These are phyloP conservation scores for Alternaria longipes DNA, from an alignment of 2,329 filamentous ascomycete species.

Conservation along the genomic window DNA sequence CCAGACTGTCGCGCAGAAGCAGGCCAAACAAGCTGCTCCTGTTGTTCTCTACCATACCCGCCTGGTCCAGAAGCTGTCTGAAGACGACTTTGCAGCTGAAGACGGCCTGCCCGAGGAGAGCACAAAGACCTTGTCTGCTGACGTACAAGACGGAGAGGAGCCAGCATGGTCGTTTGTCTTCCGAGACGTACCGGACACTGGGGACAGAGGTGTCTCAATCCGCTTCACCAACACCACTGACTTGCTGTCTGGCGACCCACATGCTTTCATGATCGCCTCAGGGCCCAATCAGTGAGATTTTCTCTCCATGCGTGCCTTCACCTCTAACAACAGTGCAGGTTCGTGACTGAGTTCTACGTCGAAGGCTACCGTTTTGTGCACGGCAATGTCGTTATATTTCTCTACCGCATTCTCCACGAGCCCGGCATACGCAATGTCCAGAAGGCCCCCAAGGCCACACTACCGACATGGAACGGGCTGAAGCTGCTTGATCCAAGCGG, in stretches of 20 bases:
- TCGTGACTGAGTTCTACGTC: slow-evolving; percentile 65
- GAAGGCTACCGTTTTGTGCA: slow-evolving; percentile 67
- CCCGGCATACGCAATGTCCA: slow-evolving; percentile 50
- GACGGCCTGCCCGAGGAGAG: slow-evolving; percentile 18
- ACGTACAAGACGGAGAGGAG: slow-evolving; percentile 35
- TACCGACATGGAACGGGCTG: slow-evolving; percentile 58
- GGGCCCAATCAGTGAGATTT: slow-evolving; percentile 60
- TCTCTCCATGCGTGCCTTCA: slow-evolving; percentile 2
- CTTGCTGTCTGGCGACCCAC: slow-evolving; percentile 60
- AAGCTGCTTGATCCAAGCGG: slow-evolving; percentile 65
- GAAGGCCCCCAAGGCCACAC: slow-evolving; percentile 42
- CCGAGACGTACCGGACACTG: slow-evolving; percentile 57
- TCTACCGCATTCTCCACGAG: slow-evolving; percentile 64
- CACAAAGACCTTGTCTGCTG: slow-evolving; percentile 29
- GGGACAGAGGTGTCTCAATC: slow-evolving; percentile 62
- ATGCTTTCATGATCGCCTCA: slow-evolving; percentile 60
- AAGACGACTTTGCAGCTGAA: slow-evolving; percentile 47
- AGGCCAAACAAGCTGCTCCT: slow-evolving; percentile 46
- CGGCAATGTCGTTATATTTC: slow-evolving; percentile 65
- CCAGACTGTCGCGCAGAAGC: slow-evolving; percentile 45
- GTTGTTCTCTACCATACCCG: slow-evolving; percentile 65
- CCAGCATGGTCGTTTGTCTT: slow-evolving; percentile 52
- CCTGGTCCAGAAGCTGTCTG: slow-evolving; percentile 55
- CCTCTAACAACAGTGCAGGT: slow-evolving; percentile 53
- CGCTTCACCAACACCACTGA: slow-evolving; percentile 61